Percentiles rank a stretch among this genome's conserved stretches.
phyloP scores from a whole-genome alignment of 305 asterid genomes.

The Lippia alba region DNA sequence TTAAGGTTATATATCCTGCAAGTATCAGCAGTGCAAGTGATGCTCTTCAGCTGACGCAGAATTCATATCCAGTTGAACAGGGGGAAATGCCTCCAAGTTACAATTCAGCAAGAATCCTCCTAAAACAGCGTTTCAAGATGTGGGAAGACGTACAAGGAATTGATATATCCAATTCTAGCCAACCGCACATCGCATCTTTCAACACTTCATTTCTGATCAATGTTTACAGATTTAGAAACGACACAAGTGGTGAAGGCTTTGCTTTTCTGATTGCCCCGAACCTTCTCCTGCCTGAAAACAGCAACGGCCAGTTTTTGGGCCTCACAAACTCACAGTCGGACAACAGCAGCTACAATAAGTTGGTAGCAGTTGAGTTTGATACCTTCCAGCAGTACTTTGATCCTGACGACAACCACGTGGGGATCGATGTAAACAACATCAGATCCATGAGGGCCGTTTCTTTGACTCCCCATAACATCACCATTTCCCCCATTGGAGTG shows the following conservation, averaged over 20 bases:
- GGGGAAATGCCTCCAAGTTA: too few relatives aligned
- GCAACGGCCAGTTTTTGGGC: slow-evolving; percentile 77
- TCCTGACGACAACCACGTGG: slow-evolving; percentile 79
- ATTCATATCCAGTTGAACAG: slow-evolving; percentile 23
- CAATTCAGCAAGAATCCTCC: slow-evolving; percentile 59
- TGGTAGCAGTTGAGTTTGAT: slow-evolving; percentile 89
- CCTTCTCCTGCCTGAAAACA: slow-evolving; percentile 44
- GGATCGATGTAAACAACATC: slow-evolving; percentile 61
- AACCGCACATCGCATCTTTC: slow-evolving; percentile 60
- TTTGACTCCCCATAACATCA: slow-evolving; percentile 47
- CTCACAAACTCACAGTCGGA: slow-evolving; percentile 66
- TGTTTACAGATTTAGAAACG: slow-evolving; percentile 28
- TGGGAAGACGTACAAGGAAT: slow-evolving; percentile 60
- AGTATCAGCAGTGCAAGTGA: slow-evolving; percentile 43
- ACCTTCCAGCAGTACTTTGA: slow-evolving; percentile 70
- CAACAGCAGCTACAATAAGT: slow-evolving; percentile 46
- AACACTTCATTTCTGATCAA: slow-evolving; percentile 80
- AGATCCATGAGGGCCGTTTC: slow-evolving; percentile 41
- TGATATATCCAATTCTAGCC: neutral
- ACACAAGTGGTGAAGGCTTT: slow-evolving; percentile 66
- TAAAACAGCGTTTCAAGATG: slow-evolving; percentile 49
- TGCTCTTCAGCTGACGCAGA: slow-evolving; percentile 84
- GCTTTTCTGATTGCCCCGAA: slow-evolving; percentile 71
- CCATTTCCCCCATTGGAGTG: slow-evolving; percentile 49
- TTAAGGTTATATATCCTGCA: slow-evolving; percentile 37